Evolutionary conservation across 306 rosid genomes (phyloP), one percentile per base, ranked within the genome.

Genomic region (Styphnolobium japonicum): DNA sequence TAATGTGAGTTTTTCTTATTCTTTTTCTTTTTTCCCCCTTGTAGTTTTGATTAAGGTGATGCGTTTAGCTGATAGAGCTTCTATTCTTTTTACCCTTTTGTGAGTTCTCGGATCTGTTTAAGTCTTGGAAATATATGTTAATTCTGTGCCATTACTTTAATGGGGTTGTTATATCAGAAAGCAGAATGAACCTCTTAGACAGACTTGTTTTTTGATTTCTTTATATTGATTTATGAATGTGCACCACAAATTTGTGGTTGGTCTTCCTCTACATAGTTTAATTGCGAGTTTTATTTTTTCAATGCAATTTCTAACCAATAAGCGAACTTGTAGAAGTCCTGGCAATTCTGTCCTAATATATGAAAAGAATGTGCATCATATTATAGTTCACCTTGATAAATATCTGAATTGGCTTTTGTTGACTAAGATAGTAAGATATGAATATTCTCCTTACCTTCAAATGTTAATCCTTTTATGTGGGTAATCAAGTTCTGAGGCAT

Each of bases 1-100:
- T 73, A 67, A 68, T 82, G 67, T 88, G 81, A 74, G 85, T 37
- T 78, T 53, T 79, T 87, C 74, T 66, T 71, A 16, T 72, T 40
- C 11, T 53, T 63, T 33, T 79, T 61, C 18, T 70, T 18, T 36
- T 43, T 51, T 66, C 3, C n/a, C 12, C 40, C 55, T 6, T 23
- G 18, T 42, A 71, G 70, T 46, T 34, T 56, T 48, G 67, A 60
- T 75, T 80, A 77, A 74, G 56, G 75, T 75, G 39, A 69, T 85
- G 78, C 75, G 10, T 63, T 65, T 67, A 76, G 67, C 65, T 77
- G 57, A 73, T 75, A 69, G 69, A 56, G 83, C 72, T 80, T 70
- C 48, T 75, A 31, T 75, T 86, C 80, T 67, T 85, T 73, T 75
- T 49, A 49, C 79, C 61, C 56, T 40, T 53, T 58, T 69, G 45